A percentile compares a stretch with the other conserved stretches of the same genome.
phyloP scores from a whole-genome alignment of 108 stramenopile genomes.

The Skeletonema tropicum region DNA sequence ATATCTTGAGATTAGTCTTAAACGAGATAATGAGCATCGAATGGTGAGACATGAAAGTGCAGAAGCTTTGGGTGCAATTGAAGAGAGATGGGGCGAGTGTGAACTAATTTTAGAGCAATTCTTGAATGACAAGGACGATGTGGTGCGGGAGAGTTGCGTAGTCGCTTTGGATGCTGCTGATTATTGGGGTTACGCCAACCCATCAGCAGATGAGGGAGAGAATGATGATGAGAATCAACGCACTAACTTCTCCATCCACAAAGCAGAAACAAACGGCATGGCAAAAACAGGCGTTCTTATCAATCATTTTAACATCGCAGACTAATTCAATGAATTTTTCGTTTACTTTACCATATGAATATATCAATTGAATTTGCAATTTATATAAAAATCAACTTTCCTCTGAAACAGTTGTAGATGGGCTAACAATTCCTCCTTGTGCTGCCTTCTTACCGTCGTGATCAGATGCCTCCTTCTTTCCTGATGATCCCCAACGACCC shows the following conservation, averaged over 20 bases:
- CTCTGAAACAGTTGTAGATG: conserved; percentile 8
- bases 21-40: conserved; percentile 81
- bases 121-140: conserved; percentile 71
- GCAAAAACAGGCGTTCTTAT: conserved; percentile 29
- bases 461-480: not conserved
- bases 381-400: conserved; percentile 15
- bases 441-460: not conserved
- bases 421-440: not conserved
- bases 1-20: conserved; percentile 73
- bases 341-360: conserved; percentile 25
- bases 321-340: conserved; percentile 8
- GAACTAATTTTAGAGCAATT: conserved; percentile 76
- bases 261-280: conserved; percentile 41
- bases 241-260: conserved; percentile 39
- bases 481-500: not conserved
- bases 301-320: conserved; percentile 51
- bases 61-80: conserved; percentile 99
- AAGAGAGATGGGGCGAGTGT: conserved; percentile 80
- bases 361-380: conserved; percentile 18
- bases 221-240: not conserved
- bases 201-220: conserved; percentile 2
- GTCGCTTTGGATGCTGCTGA: conserved; percentile 97
- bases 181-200: conserved; percentile 82
- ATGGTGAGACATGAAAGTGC: conserved; percentile 98
- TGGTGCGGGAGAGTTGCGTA: conserved; percentile 90